Evolutionary conservation across 257 asterid genomes (phyloP), one percentile per base, ranked within the genome.

Genomic region (Petunia axillaris): DNA sequence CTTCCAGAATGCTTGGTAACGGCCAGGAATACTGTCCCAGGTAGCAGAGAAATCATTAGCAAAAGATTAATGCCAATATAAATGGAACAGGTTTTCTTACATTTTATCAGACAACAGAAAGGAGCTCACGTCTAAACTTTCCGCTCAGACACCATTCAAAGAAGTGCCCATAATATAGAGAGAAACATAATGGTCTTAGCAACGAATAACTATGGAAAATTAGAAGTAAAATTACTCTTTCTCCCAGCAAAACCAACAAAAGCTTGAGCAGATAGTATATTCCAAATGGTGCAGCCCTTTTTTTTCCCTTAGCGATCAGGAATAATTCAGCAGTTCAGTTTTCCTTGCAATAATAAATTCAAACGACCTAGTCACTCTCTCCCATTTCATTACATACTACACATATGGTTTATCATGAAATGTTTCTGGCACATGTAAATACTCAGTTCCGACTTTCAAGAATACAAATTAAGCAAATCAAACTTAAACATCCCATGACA

Each of bases 21-120:
- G 81, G 36, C 81, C 81, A 37, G 87, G 87, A 73, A 84, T 63
- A 39, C 87, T 84, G 87, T 36, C 40, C 52, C 78, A 66, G 66
- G 74, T 35, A 70, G 77, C 35, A 46, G 10, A 71, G 13, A 65
- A 16, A 68, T 46, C 81, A 60, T 41, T 13, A 53, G n/a, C 25
- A 40, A 44, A 46, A 14, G 25, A 63, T 50, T 36, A 43, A 75
- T 38, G 4, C 8, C 14, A 58, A 48, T 44, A 81, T 3, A 75
- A 6, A 37, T 10, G 15, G 58, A 50, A 71, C 36, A 11, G 11
- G 5, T 63, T 46, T 4, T 59, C 48, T 25, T 25, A 25, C 25
- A 25, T 25, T 25, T 25, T 43, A 59, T 25, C 66, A 53, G 35
- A 48, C 6, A 13, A 37, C 52, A 36, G 4, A 8, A 60, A 48